These are phyloP conservation scores for Xylariaceae sp. DNA, from an alignment of 2,329 filamentous ascomycete species.

Conservation along the genomic window DNA sequence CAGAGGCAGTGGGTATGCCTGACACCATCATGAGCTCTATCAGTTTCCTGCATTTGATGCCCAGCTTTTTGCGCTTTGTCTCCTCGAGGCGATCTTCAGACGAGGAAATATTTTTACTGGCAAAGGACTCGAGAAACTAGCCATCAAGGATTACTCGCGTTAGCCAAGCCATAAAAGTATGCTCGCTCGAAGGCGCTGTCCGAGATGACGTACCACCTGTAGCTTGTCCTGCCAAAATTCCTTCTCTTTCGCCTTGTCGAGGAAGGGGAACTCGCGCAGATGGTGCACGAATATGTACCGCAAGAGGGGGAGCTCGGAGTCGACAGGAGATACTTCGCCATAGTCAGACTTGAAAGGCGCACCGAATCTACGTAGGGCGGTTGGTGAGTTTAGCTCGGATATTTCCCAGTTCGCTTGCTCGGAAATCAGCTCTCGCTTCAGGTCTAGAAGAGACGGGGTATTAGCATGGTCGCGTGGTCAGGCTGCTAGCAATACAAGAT, in stretches of 20 bases:
- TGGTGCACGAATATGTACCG: constrained; percentile 97
- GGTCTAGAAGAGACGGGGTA: constrained; percentile 50
- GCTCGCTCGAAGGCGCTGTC: not conserved
- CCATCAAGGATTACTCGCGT: not conserved
- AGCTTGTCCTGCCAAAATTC: constrained; percentile 99
- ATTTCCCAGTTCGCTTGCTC: constrained; percentile 90
- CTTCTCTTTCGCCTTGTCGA: constrained; percentile 95
- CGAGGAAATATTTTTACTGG: constrained; percentile 92
- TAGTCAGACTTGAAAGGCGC: constrained; percentile 90
- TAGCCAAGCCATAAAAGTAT: not conserved
- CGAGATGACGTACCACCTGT: constrained; percentile 64
- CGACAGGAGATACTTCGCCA: constrained; percentile 86
- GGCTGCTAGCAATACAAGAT: not conserved
- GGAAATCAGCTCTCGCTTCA: constrained; percentile 91
- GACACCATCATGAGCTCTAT: constrained; percentile 99
- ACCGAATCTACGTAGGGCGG: constrained; percentile 88
- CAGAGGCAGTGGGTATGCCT: constrained; percentile 88
- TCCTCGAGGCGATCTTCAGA: constrained; percentile 94
- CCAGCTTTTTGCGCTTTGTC: constrained; percentile 89
- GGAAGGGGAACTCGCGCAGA: constrained; percentile 94
- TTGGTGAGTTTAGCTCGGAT: constrained; percentile 86
- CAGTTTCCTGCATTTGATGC: constrained; percentile 87
- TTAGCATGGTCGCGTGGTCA: constrained; percentile 16
- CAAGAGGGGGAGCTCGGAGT: constrained; percentile 88
- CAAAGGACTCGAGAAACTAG: constrained; percentile 94